Evolutionary conservation across 2,329 filamentous ascomycete genomes (phyloP).

Genomic region (Podosphaera fusca): DNA sequence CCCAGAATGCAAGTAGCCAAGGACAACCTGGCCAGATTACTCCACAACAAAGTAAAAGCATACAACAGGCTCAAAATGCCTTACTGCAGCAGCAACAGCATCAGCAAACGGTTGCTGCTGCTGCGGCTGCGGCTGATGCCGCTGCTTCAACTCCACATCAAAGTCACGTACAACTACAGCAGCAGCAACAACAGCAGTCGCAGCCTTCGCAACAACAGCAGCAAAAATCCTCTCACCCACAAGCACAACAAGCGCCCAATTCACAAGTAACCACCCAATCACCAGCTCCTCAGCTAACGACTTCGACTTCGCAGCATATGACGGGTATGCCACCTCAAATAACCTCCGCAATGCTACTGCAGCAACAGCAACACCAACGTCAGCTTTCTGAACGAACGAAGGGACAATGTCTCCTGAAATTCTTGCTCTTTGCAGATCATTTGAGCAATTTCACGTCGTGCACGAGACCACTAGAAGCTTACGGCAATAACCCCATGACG

Average conservation of each 20-base stretch:
- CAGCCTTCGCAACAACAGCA: slow-evolving; percentile 21
- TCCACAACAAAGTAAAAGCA: slow-evolving; percentile 19
- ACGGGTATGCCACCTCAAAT: slow-evolving; percentile 16
- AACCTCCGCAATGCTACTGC: slow-evolving; percentile 14
- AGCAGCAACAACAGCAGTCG: slow-evolving; percentile 23
- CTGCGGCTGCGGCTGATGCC: neutral
- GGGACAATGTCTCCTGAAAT: slow-evolving; percentile 32
- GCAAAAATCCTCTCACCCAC: slow-evolving; percentile 21
- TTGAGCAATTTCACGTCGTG: slow-evolving; percentile 33
- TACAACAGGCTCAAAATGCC: slow-evolving; percentile 19
- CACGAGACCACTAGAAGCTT: slow-evolving; percentile 11
- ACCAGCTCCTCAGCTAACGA: slow-evolving; percentile 16
- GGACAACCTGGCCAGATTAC: slow-evolving; percentile 27
- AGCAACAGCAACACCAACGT: slow-evolving; percentile 16
- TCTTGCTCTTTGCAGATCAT: slow-evolving; percentile 40
- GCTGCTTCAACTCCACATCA: neutral
- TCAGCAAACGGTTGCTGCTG: neutral
- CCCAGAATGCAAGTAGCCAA: slow-evolving; percentile 19
- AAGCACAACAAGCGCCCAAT: slow-evolving; percentile 22
- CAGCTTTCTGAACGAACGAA: slow-evolving; percentile 20
- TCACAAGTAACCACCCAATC: slow-evolving; percentile 20
- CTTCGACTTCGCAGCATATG: slow-evolving; percentile 18
- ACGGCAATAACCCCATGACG: slow-evolving; percentile 9
- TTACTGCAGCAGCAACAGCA: slow-evolving; percentile 4
- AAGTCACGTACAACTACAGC: slow-evolving; percentile 5